phyloP scores from a whole-genome alignment of 1,139 yeast genomes.

The Blastobotrys proliferans region DNA sequence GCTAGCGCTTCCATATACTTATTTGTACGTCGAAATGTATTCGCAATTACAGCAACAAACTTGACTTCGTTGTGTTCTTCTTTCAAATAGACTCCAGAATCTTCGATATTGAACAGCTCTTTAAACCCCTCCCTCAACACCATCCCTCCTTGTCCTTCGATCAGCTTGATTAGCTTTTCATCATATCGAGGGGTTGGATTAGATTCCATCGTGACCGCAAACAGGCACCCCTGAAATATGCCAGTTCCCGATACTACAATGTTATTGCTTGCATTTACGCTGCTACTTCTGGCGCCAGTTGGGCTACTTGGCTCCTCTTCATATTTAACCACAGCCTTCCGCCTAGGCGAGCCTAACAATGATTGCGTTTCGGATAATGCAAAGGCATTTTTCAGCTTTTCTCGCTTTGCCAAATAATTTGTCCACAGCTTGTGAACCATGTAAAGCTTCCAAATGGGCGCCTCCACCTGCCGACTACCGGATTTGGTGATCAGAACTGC shows the following conservation, averaged over 20 bases:
- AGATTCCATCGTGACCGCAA: conserved; percentile 39
- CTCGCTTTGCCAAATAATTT: conserved; percentile 16
- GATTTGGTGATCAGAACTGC: conserved; percentile 11
- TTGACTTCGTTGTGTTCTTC: conserved; percentile 2
- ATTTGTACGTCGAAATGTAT: conserved; percentile 56
- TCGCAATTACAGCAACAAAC: conserved; percentile 67
- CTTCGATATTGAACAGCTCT: conserved; percentile 27
- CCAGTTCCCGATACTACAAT: conserved; percentile 14
- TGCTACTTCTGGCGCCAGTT: background rate
- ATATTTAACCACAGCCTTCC: conserved; percentile 9
- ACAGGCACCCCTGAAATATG: conserved; percentile 41
- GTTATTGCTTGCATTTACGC: background rate
- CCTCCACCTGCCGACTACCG: conserved; percentile 7
- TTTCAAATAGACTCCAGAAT: background rate
- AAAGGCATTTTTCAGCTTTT: conserved; percentile 4
- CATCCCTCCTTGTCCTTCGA: conserved; percentile 50
- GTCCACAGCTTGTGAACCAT: conserved; percentile 22
- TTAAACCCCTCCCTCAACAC: conserved; percentile 48
- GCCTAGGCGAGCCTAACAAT: conserved; percentile 6
- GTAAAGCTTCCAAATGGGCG: conserved; percentile 20
- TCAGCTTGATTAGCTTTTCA: conserved; percentile 36
- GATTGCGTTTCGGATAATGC: background rate
- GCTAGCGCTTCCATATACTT: conserved; percentile 85
- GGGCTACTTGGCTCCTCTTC: background rate
- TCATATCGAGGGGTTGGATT: conserved; percentile 31